Base-by-base conservation (phyloP, 768 basidiomycete species). In the Fibroporia radiculosa region DNA sequence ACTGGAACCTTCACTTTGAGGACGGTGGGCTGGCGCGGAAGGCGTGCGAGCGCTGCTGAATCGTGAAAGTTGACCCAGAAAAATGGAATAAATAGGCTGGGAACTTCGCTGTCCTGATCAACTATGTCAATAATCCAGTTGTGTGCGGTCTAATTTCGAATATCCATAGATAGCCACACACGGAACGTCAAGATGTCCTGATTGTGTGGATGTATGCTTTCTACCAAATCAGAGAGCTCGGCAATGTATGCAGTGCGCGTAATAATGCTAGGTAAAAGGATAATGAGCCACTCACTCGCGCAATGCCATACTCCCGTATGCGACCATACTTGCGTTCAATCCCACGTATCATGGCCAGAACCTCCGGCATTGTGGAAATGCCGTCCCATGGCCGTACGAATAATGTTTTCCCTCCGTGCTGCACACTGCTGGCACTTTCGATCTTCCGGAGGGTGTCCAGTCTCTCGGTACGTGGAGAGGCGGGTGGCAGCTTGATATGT, bases 301-400 rank as follows among this genome's bases (percentile, higher is more conserved):
- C 35, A 39, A 49, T 4, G 2, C 38, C 33, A 38, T 52, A 56
- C 27, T 52, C 50, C 24, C 47, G 50, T 14, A 54, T 42, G 8
- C 36, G 31, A 18, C 56, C 56, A 32, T 50, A 62, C 33, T 32
- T 52, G 46, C 41, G 67, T 61, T 84, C 82, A 23, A 83, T 52
- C 6, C 69, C 73, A 36, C 75, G 71, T 44, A 82, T 56, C 36
- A 79, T 65, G 36, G 73, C 65, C 6, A 72, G 66, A 4, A 71
- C 73, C 19, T 83, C 74, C 4, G 66, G 59, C 52, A 78, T 71
- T 26, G 71, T 73, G 3, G 53, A 57, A 13, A 76, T 57, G 7
- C 65, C 62, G 32, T 60, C 59, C 55, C 66, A 70, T 37, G 69
- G 59, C 34, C 70, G 66, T 28, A 78, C 59, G 25, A 60, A 57